These are phyloP conservation scores for Phenoliferia sp. DNA, from an alignment of 1,284 basidiomycete genomes.

Conservation along the genomic window DNA sequence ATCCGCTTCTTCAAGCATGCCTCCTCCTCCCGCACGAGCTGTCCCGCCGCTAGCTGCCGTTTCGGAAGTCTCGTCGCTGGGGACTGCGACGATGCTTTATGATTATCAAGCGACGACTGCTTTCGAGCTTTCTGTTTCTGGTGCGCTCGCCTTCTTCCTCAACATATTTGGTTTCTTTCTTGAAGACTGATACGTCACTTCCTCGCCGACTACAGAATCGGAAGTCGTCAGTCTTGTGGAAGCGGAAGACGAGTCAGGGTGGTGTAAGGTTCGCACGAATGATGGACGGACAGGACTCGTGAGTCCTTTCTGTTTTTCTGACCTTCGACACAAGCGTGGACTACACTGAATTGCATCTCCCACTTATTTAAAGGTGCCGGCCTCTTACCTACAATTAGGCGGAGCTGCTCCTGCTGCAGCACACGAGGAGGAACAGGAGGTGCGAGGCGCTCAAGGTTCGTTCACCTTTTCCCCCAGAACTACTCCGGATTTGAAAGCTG, in stretches of 20 bases:
- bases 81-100: slow-evolving; percentile 59
- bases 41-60: neutral
- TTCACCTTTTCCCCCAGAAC: neutral
- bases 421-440: slow-evolving; percentile 43
- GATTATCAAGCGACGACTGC: slow-evolving; percentile 65
- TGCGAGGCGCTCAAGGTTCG: too few species aligned
- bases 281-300: slow-evolving; percentile 60
- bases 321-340: too few species aligned
- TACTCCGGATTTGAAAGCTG: neutral
- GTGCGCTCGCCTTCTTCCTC: slow-evolving; percentile 45
- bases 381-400: slow-evolving; percentile 59
- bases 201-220: slow-evolving; percentile 50
- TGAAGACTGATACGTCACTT: too few species aligned
- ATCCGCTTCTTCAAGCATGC: neutral
- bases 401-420: slow-evolving; percentile 38
- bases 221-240: slow-evolving; percentile 58
- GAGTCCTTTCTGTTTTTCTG: too few species aligned
- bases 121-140: slow-evolving; percentile 63
- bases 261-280: slow-evolving; percentile 66
- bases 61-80: slow-evolving; percentile 32
- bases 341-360: too few species aligned
- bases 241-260: slow-evolving; percentile 73
- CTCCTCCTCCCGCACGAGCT: neutral
- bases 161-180: slow-evolving; percentile 15
- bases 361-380: too few species aligned